phyloP scores from a whole-genome alignment of 2,329 filamentous ascomycete species.

The Sporothrix globosa region DNA sequence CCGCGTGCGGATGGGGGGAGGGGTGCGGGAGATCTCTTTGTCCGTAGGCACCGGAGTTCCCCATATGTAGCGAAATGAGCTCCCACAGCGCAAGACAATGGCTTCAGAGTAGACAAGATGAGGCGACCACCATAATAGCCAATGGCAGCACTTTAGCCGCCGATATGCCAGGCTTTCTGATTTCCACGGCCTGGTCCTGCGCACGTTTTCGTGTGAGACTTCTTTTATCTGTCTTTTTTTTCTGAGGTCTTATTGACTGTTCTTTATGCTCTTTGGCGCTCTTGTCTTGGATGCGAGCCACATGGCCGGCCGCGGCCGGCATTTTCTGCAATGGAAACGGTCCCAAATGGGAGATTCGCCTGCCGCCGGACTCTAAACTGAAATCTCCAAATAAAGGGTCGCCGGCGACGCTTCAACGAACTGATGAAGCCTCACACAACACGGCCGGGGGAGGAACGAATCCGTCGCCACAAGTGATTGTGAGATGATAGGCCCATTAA shows the following conservation, averaged over 20 bases:
- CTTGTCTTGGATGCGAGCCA: constrained; percentile 12
- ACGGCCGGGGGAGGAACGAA: constrained; percentile 23
- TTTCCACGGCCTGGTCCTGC: neutral
- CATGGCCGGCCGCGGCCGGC: constrained; percentile 3
- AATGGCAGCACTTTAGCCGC: constrained; percentile 32
- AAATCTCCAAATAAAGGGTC: constrained; percentile 7
- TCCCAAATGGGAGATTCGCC: constrained; percentile 14
- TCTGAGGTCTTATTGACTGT: neutral
- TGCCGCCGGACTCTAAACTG: constrained; percentile 29
- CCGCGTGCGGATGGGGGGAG: neutral
- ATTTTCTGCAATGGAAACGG: neutral
- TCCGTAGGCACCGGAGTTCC: constrained; percentile 38
- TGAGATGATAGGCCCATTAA: constrained; percentile 6
- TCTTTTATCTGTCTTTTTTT: neutral
- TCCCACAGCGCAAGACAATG: constrained; percentile 33
- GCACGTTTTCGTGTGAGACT: neutral
- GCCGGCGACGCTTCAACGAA: neutral
- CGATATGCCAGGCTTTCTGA: constrained; percentile 18
- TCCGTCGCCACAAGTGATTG: constrained; percentile 2
- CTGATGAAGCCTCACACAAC: constrained; percentile 27
- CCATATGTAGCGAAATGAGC: constrained; percentile 38
- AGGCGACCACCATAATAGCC: constrained; percentile 23
- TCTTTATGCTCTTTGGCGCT: neutral
- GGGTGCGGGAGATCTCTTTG: constrained; percentile 27
- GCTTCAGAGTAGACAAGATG: constrained; percentile 7